Base-by-base conservation (phyloP, 768 basidiomycete species). In the Coprinopsis marcescibilis region DNA sequence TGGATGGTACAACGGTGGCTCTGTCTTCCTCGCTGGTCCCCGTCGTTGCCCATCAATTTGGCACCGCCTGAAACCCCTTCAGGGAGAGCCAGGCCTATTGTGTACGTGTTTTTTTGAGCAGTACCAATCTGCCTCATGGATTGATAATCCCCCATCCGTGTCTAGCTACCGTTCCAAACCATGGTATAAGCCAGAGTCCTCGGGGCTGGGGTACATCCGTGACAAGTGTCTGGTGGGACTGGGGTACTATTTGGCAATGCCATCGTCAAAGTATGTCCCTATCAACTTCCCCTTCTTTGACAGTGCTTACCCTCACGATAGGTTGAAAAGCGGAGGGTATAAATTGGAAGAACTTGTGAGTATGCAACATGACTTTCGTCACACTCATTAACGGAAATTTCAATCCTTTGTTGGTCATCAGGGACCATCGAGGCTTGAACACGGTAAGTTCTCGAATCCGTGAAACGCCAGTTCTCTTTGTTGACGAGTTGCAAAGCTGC, bases 151-250 rank as follows among this genome's bases (percentile, higher is more conserved):
- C 19, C 25, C 17, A 24, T 4, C 21, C 10, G 20, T 10, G 39
- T 20, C 19, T 0, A 65, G 58, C 68, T 72, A 25, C 19, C 53
- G 21, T 20, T 57, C 65, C 3, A 58, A 57, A 42, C 75, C 75
- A 17, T 76, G 75, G 74, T 78, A 78, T 52, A 72, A 67, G 51
- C 67, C 71, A 0, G 56, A 65, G 46, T 55, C 64, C 0, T 62
- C 8, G 8, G 39, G 39, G 12, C 23, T 40, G 21, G 39, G 39
- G 10, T 40, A 40, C 15, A 5, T 40, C 19, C 19, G 8, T 25
- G 19, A 40, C 23, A 17, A 23, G 4, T 11, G 20, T 6, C 21
- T 40, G 17, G 39, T 40, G 20, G 39, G 19, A 10, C 10, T 40
- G 39, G 39, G 39, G 10, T 40, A 40, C 21, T 40, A 40, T 23